Evolutionary conservation across 192 early-diverging fungal genomes (phyloP).

Genomic region (Dimargaris cristalligena): DNA sequence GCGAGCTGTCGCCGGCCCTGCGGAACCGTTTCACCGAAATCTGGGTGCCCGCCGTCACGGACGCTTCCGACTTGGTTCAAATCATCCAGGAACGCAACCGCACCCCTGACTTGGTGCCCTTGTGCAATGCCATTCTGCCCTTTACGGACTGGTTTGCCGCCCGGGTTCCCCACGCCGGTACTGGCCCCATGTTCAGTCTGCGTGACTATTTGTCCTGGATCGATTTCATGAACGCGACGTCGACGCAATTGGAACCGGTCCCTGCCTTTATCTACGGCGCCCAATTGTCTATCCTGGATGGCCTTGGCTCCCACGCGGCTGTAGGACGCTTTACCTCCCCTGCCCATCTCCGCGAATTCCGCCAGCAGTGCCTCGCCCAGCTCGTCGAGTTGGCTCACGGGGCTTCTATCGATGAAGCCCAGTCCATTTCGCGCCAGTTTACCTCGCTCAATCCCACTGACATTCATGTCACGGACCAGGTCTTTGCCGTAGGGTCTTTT

Average conservation of each 20-base stretch:
- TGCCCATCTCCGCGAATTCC: slow-evolving; percentile 30
- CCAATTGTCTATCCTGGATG: slow-evolving; percentile 78
- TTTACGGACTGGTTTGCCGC: slow-evolving; percentile 64
- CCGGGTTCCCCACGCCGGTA: slow-evolving; percentile 9
- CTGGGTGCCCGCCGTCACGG: slow-evolving; percentile 81
- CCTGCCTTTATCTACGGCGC: slow-evolving; percentile 72
- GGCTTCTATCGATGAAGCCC: neutral
- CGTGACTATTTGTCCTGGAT: slow-evolving; percentile 92
- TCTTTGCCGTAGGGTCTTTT: slow-evolving; percentile 71
- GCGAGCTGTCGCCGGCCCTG: slow-evolving; percentile 91
- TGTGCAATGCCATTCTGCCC: slow-evolving; percentile 46
- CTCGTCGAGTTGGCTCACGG: slow-evolving; percentile 13
- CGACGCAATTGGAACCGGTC: slow-evolving; percentile 25
- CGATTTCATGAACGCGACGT: slow-evolving; percentile 50
- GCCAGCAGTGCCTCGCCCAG: slow-evolving; percentile 24
- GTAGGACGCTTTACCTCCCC: slow-evolving; percentile 32
- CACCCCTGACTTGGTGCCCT: slow-evolving; percentile 19
- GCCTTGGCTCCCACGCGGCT: slow-evolving; percentile 68
- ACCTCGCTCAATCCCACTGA: slow-evolving; percentile 17
- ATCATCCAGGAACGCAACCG: slow-evolving; percentile 41
- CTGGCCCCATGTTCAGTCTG: slow-evolving; percentile 44
- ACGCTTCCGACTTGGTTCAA: slow-evolving; percentile 50
- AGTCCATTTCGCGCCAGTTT: slow-evolving; percentile 13
- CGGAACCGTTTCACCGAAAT: slow-evolving; percentile 97
- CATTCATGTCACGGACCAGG: slow-evolving; percentile 11